Conservation (phyloP, 2,329 filamentous ascomycete genomes). For the Fusarium sp. region DNA sequence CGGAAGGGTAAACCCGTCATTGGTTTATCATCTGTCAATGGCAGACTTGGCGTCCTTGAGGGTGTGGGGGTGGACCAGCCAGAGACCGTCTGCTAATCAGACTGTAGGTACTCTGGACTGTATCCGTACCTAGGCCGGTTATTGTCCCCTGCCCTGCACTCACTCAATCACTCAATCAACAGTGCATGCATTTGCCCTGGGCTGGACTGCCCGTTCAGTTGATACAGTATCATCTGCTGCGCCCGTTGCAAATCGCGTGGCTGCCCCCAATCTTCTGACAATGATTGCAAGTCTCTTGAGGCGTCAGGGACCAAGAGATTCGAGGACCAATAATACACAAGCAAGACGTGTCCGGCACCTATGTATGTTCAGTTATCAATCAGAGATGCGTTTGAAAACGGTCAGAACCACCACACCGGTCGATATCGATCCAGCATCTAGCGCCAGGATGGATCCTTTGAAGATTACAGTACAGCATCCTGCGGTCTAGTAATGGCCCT, state of each 20-base stretch:
- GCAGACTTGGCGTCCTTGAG: conserved; percentile 30
- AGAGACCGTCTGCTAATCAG: conserved; percentile 40
- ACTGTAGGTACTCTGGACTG: neutral
- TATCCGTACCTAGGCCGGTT: conserved; percentile 3
- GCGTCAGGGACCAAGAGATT: conserved; percentile 21
- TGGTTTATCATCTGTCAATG: conserved; percentile 29
- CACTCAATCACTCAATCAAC: conserved; percentile 35
- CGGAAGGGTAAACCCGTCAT: conserved; percentile 32
- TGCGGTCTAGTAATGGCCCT: neutral
- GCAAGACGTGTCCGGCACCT: neutral
- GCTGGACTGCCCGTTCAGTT: conserved; percentile 8
- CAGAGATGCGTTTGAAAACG: conserved; percentile 12
- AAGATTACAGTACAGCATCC: neutral
- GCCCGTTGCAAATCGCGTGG: conserved; percentile 39
- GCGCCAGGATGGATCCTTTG: conserved; percentile 10
- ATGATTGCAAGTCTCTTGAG: neutral
- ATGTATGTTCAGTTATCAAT: conserved; percentile 21
- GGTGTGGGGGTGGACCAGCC: conserved; percentile 41
- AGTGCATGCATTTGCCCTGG: conserved; percentile 28
- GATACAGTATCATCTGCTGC: conserved; percentile 31
- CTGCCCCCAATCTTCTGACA: conserved; percentile 32
- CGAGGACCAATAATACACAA: conserved; percentile 12
- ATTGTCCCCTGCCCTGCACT: neutral
- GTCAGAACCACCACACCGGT: neutral
- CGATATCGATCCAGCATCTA: neutral